A percentile compares a stretch with the other conserved stretches of the same genome.
phyloP scores from a whole-genome alignment of 176 grass and related monocot species.

The Lolium multiflorum region DNA sequence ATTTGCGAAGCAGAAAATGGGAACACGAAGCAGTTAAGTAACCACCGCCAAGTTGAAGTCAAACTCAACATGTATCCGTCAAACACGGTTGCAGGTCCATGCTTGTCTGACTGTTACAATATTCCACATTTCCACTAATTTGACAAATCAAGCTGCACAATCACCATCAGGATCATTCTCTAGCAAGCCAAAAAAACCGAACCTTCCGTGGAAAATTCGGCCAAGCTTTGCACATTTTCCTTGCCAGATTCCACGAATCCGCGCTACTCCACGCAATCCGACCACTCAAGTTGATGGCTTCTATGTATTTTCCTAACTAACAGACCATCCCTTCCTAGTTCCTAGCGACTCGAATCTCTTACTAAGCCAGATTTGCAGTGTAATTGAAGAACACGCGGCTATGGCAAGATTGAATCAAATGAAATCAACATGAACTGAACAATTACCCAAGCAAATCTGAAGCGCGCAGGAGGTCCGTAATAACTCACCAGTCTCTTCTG shows the following conservation, averaged over 20 bases:
- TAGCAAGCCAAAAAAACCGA: background rate
- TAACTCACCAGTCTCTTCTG: conserved; percentile 86
- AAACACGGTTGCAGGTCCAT: conserved; percentile 41
- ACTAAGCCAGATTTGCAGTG: background rate
- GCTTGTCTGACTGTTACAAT: conserved; percentile 4
- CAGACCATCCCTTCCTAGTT: background rate
- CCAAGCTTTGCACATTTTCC: background rate
- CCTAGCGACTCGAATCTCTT: conserved; percentile 19
- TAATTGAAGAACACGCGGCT: background rate
- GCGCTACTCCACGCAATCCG: conserved; percentile 8
- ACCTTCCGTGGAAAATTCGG: conserved; percentile 32
- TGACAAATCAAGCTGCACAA: conserved; percentile 27
- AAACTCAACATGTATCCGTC: conserved; percentile 36
- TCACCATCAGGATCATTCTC: conserved; percentile 46
- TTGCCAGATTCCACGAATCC: conserved; percentile 13
- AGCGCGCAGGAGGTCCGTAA: background rate
- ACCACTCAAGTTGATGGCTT: conserved; percentile 29
- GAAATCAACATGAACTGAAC: conserved; percentile 8
- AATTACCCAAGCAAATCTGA: background rate
- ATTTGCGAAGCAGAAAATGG: background rate
- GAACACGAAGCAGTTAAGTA: background rate
- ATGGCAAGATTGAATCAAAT: background rate
- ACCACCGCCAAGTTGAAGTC: conserved; percentile 41
- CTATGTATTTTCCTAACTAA: conserved; percentile 17
- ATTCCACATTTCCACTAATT: background rate